Evolutionary conservation across 208 protist species (phyloP), one percentile per base, ranked within the genome.

Genomic region (Polymyxa betae): DNA sequence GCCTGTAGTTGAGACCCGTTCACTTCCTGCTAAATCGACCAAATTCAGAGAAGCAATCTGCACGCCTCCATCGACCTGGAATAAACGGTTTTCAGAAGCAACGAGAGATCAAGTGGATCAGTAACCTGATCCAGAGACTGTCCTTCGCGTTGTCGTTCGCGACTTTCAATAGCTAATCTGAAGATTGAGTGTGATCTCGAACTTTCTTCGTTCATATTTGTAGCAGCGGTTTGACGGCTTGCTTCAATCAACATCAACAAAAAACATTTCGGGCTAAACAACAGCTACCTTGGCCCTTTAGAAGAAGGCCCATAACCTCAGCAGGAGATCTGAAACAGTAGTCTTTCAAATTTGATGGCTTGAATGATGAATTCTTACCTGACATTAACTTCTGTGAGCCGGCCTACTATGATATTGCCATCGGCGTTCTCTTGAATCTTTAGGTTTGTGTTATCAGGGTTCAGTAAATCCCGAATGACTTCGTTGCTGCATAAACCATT

Each of bases 171-270:
- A 16, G 97, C 95, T 32, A 99, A 93, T 0, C 95, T 90, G 92
- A 99, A 98, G 77, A 99, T 97, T 40, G 97, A 97, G 93, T 99
- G 98, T 0, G 97, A 98, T 44, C 98, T 94, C 82, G 95, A 97
- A 32, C 95, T 98, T 44, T 93, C 92, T n/a, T 97, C 95, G 92
- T 99, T 99, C 96, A 98, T 98, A 45, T 95, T 93, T 0, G 98
- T 99, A 40, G 93, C 91, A 0, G 95, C 97, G 24, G 94, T 43
- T 46, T 94, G 90, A 0, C 94, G 92, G 35, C 94, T 92, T 10
- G 77, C 90, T 77, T 35, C 89, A 49, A 32, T 89, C 45, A 35
- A 41, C 12, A 20, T 89, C 32, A 77, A 5, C 29, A 89, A 35
- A 89, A 54, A 54, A 12, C 44, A 35, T 60, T 54, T 60, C 52